phyloP scores from a whole-genome alignment of 1,284 basidiomycete species.

The Trametes pubescens region DNA sequence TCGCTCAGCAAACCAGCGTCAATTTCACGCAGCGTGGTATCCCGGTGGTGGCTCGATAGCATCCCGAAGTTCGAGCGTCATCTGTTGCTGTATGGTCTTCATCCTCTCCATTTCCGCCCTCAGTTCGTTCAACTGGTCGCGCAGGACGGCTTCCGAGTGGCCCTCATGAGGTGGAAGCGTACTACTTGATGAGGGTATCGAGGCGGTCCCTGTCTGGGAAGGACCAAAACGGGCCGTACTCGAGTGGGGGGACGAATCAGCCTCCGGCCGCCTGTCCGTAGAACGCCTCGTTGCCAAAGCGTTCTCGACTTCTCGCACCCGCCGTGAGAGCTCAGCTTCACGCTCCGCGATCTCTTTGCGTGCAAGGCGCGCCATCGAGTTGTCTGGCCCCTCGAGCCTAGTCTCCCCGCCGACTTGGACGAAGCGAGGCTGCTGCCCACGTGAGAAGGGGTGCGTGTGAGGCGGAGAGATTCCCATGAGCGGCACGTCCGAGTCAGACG shows the following conservation, averaged over 20 bases:
- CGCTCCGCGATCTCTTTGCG: constrained; percentile 22
- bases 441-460: background rate
- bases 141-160: constrained; percentile 11
- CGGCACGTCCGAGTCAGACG: constrained; percentile 15
- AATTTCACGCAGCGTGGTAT: constrained; percentile 4
- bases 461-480: constrained; percentile 14
- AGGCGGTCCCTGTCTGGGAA: background rate
- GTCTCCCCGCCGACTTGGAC: constrained; percentile 22
- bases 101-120: constrained; percentile 20
- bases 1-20: background rate
- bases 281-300: constrained; percentile 15
- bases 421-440: constrained; percentile 5
- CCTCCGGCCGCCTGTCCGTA: background rate
- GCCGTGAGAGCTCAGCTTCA: constrained; percentile 25
- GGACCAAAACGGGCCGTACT: background rate
- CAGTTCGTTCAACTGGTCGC: constrained; percentile 13
- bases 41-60: constrained; percentile 10
- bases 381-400: constrained; percentile 26
- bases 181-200: background rate
- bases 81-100: constrained; percentile 12
- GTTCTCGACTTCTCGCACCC: constrained; percentile 19
- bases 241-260: background rate
- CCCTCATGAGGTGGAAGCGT: background rate
- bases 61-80: constrained; percentile 18
- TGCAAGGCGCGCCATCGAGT: constrained; percentile 25